Base-by-base conservation (phyloP, 2,329 filamentous ascomycete species). In the Calycina marina region DNA sequence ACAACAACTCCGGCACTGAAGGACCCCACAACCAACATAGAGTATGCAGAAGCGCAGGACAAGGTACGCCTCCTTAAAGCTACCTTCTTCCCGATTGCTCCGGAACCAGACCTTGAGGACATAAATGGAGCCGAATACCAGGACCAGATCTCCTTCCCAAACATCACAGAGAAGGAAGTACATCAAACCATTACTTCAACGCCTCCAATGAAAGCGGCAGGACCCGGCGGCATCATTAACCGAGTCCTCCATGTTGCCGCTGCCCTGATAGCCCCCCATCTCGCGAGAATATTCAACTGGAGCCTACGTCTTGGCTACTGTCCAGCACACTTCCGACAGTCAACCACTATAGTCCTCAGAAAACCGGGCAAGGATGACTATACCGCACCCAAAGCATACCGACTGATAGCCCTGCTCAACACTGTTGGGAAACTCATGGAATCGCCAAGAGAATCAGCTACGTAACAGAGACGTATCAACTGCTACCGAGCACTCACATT, bases 341-440 rank as follows among this genome's bases (percentile, higher is more conserved):
- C 27, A 4, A 25, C 31, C 11, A 39, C 31, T 18, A 20, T 40
- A 18, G 37, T 35, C 11, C 37, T 40, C 10, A 25, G 26, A 17
- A 40, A 40, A 18, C 37, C 34, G 9, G 34, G 34, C 13, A 40
- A 40, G 16, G 26, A 31, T 13, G 27, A 40, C 34, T 37, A 37
- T 27, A 32, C 29, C 12, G 13, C 31, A 18, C 26, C 32, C 6
- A 42, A 38, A 12, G 18, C 33, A 18, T 39, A 41, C 12, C 16
- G 38, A 24, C 36, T 28, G 1, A 40, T 39, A n/a, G 34, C 39
- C 10, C 29, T 40, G 4, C 25, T 42, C 9, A 40, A 38, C 17
- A 40, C 35, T 4, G 27, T 38, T n/a, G 32, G 37, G 8, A 35
- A 35, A 17, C 15, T 10, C 6, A 12, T 39, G 15, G 34, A 39